These are phyloP conservation scores for Cyclotella baltica DNA, from an alignment of 108 stramenopile genomes.

Conservation along the genomic window DNA sequence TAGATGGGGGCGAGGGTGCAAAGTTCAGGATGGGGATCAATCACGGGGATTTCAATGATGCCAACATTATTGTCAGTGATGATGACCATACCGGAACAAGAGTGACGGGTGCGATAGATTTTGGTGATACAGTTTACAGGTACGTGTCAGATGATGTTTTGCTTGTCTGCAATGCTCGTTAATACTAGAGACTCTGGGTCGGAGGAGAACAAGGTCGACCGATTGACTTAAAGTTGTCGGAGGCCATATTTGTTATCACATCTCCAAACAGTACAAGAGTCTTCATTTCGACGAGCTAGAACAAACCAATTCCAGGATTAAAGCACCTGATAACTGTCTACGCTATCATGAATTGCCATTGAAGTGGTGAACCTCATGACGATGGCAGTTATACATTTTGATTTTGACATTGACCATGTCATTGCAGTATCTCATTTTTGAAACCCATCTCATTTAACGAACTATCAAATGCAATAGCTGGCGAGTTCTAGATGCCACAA, in stretches of 20 bases:
- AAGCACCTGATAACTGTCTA: conserved; percentile 88
- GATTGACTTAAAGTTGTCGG: conserved; percentile 89
- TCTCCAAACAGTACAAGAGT: conserved; percentile 61
- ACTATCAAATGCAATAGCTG: conserved; percentile 73
- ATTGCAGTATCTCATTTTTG: conserved; percentile 24
- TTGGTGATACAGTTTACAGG: conserved; percentile 90
- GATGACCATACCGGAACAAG: conserved; percentile 39
- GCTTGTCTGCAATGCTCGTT: conserved; percentile 43
- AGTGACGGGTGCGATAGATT: conserved; percentile 88
- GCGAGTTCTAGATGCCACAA: conserved; percentile 82
- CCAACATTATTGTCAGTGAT: conserved; percentile 79
- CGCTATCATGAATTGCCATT: conserved; percentile 86
- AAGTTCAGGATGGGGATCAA: conserved; percentile 60
- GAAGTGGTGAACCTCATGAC: conserved; percentile 74
- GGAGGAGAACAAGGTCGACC: conserved; percentile 72
- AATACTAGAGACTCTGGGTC: conserved; percentile 83
- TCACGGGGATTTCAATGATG: conserved; percentile 91
- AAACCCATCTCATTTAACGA: conserved; percentile 13
- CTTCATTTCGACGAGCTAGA: conserved; percentile 93
- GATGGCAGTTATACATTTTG: conserved; percentile 80
- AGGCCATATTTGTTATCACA: conserved; percentile 58
- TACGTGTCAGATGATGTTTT: conserved; percentile 39
- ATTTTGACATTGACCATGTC: not conserved
- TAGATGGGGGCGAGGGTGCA: conserved; percentile 60
- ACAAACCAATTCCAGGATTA: conserved; percentile 85